Percentiles rank a stretch among this genome's conserved stretches.
These are phyloP conservation scores for Paramyrothecium sp. DNA, from an alignment of 2,329 filamentous ascomycete genomes.

Conservation along the genomic window DNA sequence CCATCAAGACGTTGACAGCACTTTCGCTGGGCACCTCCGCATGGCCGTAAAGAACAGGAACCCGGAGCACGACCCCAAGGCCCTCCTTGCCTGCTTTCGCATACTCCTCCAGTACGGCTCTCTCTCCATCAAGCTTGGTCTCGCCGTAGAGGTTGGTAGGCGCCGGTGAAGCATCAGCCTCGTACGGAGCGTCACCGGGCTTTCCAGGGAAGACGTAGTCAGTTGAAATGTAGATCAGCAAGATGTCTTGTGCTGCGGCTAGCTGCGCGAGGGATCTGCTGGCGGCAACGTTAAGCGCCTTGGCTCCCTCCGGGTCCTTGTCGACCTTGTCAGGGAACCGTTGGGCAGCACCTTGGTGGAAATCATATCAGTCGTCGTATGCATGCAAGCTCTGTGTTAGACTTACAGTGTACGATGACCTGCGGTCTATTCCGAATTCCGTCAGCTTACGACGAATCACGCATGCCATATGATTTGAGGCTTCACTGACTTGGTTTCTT, in stretches of 20 bases:
- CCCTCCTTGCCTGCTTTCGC: slow-evolving; percentile 45
- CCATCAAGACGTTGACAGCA: slow-evolving; percentile 79
- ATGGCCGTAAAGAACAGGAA: slow-evolving; percentile 83
- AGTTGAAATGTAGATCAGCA: slow-evolving; percentile 78
- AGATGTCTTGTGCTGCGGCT: slow-evolving; percentile 58
- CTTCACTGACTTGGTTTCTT: slow-evolving; percentile 50
- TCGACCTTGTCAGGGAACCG: slow-evolving; percentile 85
- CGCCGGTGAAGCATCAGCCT: slow-evolving; percentile 56
- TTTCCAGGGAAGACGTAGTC: slow-evolving; percentile 77
- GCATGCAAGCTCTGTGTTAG: not conserved
- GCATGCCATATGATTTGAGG: not conserved
- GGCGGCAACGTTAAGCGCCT: slow-evolving; percentile 71
- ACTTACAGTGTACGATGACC: slow-evolving; percentile 78
- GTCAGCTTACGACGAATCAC: not conserved
- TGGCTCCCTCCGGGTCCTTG: slow-evolving; percentile 72
- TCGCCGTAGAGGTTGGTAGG: slow-evolving; percentile 76
- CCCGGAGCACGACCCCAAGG: slow-evolving; percentile 68
- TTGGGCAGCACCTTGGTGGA: slow-evolving; percentile 71
- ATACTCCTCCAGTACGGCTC: slow-evolving; percentile 64
- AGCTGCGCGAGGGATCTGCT: slow-evolving; percentile 64
- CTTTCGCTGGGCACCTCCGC: slow-evolving; percentile 71
- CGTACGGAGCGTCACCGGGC: slow-evolving; percentile 82
- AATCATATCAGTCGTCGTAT: not conserved
- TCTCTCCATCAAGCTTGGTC: slow-evolving; percentile 60
- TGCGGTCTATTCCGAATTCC: slow-evolving; percentile 54